Evolutionary conservation across 2,329 filamentous ascomycete genomes (phyloP), one percentile per base, ranked within the genome.

Genomic region (Davidsoniella virescens): DNA sequence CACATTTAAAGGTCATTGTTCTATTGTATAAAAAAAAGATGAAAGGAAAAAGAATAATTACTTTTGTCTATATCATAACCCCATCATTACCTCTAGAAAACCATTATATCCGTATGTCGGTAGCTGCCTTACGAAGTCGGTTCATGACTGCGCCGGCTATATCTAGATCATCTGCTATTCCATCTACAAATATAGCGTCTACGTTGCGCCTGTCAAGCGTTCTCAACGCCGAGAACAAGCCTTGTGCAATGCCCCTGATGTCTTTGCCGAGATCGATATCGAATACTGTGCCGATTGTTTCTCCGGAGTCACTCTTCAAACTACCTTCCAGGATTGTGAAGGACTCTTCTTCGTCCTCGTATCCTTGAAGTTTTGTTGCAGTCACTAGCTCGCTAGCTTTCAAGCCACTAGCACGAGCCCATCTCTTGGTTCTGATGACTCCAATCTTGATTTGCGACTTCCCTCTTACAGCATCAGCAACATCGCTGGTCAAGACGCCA

Each of bases 141-240:
- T 90, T 90, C 82, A 90, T 88, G 56, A 90, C 80, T 20, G 84
- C 92, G 20, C 86, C 85, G 17, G 87, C 87, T 57, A 92, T 81
- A 61, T 92, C 84, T 29, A 83, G 80, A 53, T 82, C 78, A 53
- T 84, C 83, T 54, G 78, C 71, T 52, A 95, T 84, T 2, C 90
- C 90, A 63, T 98, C 92, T 9, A 96, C 86, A 57, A 88, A 84
- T 48, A 98, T 95, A 17, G 83, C 71, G 60, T 92, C 80, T 3
- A 87, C 87, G 26, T 79, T 76, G 55, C 78, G 72, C 58, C 80
- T 76, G 63, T 98, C 92, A 55, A 98, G 73, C 57, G 88, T 84
- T 49, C 92, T 73, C 49, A 98, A 68, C 1, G 87, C 85, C 10
- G 86, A 85, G 62, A 98, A 98, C 12, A 98, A 69, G 0, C 85